Evolutionary conservation across 345 rosid genomes (phyloP).

Genomic region (Theobroma cacao): DNA sequence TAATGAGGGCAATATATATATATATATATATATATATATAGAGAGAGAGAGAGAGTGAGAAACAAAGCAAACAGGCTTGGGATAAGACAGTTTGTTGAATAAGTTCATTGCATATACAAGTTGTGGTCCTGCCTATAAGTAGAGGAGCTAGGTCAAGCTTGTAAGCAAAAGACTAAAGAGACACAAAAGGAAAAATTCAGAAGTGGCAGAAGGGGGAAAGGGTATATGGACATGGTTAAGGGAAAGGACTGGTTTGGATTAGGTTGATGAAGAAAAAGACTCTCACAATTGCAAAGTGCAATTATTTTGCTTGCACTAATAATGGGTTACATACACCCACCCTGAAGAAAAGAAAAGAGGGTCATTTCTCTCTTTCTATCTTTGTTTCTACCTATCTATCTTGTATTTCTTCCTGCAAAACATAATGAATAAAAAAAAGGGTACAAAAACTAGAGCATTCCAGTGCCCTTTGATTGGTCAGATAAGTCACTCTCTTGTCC

Average conservation of each 20-base stretch:
- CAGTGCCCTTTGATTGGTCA: constrained; percentile 11
- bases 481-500: background rate
- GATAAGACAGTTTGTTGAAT: background rate
- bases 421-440: background rate
- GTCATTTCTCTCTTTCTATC: background rate
- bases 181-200: background rate
- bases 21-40: too few species aligned
- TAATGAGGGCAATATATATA: too few species aligned
- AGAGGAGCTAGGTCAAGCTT: background rate
- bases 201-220: background rate
- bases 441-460: background rate
- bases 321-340: background rate
- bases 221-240: background rate
- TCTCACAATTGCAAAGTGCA: background rate
- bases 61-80: too few species aligned
- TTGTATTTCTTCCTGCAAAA: background rate
- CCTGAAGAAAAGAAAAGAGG: background rate
- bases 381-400: background rate
- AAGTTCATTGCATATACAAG: background rate
- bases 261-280: background rate
- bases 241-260: background rate
- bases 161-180: background rate
- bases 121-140: background rate
- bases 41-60: too few species aligned
- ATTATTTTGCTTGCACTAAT: background rate